Percentiles rank a stretch among this genome's conserved stretches.
Evolutionary conservation across 2,329 filamentous ascomycete species (phyloP).

Genomic region (Monilinia vaccinii-corymbosi): DNA sequence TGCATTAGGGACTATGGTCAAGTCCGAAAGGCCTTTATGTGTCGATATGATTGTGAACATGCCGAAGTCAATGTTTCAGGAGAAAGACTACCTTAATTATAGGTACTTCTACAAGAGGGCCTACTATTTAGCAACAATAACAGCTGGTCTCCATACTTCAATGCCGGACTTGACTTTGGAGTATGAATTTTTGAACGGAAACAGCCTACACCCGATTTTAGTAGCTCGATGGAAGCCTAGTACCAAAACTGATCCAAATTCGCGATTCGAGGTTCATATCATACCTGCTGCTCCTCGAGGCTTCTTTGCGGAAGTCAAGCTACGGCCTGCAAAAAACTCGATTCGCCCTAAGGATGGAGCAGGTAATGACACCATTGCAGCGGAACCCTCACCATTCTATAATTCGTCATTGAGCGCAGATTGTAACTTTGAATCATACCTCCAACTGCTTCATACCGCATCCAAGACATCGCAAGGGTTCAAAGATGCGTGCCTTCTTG

Average conservation of each 20-base stretch:
- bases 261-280: conserved; percentile 58
- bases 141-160: conserved; percentile 55
- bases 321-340: conserved; percentile 60
- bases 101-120: conserved; percentile 92
- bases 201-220: conserved; percentile 65
- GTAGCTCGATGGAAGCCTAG: conserved; percentile 32
- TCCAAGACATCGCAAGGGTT: conserved; percentile 51
- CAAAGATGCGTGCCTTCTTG: conserved; percentile 75
- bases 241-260: conserved; percentile 29
- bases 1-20: conserved; percentile 63
- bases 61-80: conserved; percentile 71
- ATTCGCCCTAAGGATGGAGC: conserved; percentile 48
- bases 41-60: conserved; percentile 85
- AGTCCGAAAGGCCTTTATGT: conserved; percentile 46
- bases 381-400: conserved; percentile 67
- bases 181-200: conserved; percentile 63
- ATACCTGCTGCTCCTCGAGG: conserved; percentile 63
- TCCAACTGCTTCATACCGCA: conserved; percentile 64
- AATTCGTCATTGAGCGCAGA: conserved; percentile 80
- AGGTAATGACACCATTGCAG: conserved; percentile 32
- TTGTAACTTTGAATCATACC: conserved; percentile 60
- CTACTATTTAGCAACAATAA: conserved; percentile 80
- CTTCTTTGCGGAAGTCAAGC: conserved; percentile 63
- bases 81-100: conserved; percentile 89
- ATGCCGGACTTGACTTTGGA: conserved; percentile 44